These are phyloP conservation scores for Wickerhamiella kazuoi DNA, from an alignment of 805 yeast species.

Conservation along the genomic window DNA sequence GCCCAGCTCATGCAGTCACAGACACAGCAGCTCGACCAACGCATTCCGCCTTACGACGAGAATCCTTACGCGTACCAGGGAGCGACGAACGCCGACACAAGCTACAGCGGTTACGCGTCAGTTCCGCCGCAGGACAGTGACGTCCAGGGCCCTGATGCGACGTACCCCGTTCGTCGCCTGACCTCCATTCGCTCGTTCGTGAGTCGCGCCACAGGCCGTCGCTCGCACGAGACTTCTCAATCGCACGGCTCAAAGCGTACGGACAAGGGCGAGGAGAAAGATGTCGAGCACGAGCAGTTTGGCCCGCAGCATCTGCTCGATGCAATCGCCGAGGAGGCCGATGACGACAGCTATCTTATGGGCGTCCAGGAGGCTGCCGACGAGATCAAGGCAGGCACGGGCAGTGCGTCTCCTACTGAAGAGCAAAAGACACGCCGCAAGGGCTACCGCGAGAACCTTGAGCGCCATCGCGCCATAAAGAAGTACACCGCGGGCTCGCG, in stretches of 20 bases:
- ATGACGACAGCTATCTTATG: slow-evolving; percentile 6
- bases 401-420: background rate
- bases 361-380: slow-evolving; percentile 13
- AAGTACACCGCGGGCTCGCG: slow-evolving; percentile 8
- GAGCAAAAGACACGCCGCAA: slow-evolving; percentile 1
- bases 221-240: background rate
- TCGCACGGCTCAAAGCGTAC: background rate
- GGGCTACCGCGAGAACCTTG: slow-evolving; percentile 12
- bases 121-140: background rate
- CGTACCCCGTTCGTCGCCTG: background rate
- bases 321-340: slow-evolving; percentile 13
- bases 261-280: slow-evolving; percentile 6
- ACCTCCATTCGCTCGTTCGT: background rate
- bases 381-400: slow-evolving; percentile 4
- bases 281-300: background rate
- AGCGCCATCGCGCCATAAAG: slow-evolving; percentile 11
- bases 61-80: background rate
- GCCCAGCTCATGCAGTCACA: too few relatives aligned
- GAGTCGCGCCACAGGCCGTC: background rate
- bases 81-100: background rate
- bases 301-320: slow-evolving; percentile 8
- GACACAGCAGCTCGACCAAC: too few relatives aligned
- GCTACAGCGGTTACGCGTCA: background rate
- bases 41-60: background rate
- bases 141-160: too few relatives aligned